Percentiles rank a stretch among this genome's conserved stretches.
Conservation (phyloP, 1,139 yeast genomes). For the Hyphopichia buzzinii region DNA sequence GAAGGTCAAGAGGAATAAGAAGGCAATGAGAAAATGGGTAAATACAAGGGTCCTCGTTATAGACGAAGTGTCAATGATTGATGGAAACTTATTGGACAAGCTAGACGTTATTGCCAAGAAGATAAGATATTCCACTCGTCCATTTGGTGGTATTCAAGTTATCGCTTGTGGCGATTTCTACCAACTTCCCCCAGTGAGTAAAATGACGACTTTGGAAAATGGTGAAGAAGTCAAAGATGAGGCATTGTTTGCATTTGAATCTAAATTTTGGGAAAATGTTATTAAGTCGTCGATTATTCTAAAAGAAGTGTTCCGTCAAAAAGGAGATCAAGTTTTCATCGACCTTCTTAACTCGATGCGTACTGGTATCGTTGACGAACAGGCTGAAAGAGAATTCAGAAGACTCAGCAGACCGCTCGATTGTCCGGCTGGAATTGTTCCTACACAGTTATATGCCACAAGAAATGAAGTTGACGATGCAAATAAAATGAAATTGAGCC, state of each 20-base stretch:
- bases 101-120: constrained; percentile 62
- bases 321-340: constrained; percentile 74
- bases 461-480: constrained; percentile 82
- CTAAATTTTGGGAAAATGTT: constrained; percentile 66
- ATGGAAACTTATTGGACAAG: constrained; percentile 70
- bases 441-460: constrained; percentile 86
- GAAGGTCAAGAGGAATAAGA: constrained; percentile 55
- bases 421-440: constrained; percentile 68
- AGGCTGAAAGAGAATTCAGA: constrained; percentile 55
- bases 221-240: constrained; percentile 12
- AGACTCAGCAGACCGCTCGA: constrained; percentile 54
- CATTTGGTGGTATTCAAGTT: constrained; percentile 89
- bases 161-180: constrained; percentile 88
- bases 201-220: constrained; percentile 23
- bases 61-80: constrained; percentile 90
- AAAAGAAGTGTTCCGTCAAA: constrained; percentile 85
- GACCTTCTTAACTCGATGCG: constrained; percentile 88
- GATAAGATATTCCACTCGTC: constrained; percentile 47
- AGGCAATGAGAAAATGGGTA: constrained; percentile 61
- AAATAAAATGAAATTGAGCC: constrained; percentile 54
- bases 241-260: constrained; percentile 71
- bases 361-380: constrained; percentile 59
- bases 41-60: constrained; percentile 62
- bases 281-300: constrained; percentile 68
- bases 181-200: constrained; percentile 81